Percentiles rank a stretch among this genome's conserved stretches.
Evolutionary conservation across 371 early-diverging fungal genomes (phyloP).

Genomic region (Mucor velutinosus): DNA sequence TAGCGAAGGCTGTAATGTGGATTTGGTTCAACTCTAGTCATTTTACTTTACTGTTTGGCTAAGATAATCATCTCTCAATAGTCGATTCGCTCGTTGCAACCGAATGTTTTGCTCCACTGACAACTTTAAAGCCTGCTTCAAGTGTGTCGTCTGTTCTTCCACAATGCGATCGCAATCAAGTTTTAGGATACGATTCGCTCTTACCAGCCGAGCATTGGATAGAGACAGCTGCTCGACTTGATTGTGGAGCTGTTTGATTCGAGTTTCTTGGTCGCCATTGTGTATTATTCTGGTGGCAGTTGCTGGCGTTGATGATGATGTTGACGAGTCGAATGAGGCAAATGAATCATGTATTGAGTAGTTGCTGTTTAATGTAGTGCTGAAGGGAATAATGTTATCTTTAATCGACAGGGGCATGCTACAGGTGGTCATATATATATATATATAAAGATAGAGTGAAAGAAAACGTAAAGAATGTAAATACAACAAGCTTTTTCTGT

Average conservation of each 20-base stretch:
- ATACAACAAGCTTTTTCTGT: not conserved
- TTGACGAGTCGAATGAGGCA: constrained; percentile 1
- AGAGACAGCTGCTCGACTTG: constrained; percentile 44
- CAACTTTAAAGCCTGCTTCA: constrained; percentile 42
- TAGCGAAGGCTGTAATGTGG: not conserved
- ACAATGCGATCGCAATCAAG: constrained; percentile 41
- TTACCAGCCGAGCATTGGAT: constrained; percentile 39
- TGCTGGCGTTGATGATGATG: constrained; percentile 5
- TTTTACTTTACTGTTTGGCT: constrained; percentile 23
- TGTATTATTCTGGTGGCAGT: constrained; percentile 16
- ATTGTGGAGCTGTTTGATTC: constrained; percentile 36
- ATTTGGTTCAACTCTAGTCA: not conserved
- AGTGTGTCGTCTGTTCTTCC: constrained; percentile 40
- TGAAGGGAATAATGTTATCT: constrained; percentile 23
- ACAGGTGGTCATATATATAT: constrained; percentile 3
- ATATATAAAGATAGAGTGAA: not conserved
- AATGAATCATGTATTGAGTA: constrained; percentile 33
- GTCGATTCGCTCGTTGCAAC: constrained; percentile 44
- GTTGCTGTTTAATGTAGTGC: constrained; percentile 24
- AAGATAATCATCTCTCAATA: constrained; percentile 39
- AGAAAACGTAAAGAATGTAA: not conserved
- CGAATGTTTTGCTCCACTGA: constrained; percentile 44
- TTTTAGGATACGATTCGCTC: constrained; percentile 45
- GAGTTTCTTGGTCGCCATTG: constrained; percentile 32
- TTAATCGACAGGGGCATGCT: constrained; percentile 14